Conservation (phyloP, 257 asterid genomes). For the Fraxinus excelsior region DNA sequence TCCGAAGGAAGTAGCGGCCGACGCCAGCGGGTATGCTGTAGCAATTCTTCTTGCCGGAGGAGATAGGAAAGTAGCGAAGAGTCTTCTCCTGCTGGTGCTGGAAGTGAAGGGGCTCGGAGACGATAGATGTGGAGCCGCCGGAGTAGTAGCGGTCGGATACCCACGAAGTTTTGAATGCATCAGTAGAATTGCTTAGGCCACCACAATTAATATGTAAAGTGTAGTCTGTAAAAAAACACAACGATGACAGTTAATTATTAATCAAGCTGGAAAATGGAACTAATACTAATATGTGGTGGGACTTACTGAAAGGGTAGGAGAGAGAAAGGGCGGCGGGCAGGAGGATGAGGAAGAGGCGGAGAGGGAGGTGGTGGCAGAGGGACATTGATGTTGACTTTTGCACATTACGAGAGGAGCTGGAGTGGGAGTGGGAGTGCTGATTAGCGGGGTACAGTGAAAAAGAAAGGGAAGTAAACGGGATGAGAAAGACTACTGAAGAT, state of each 20-base stretch:
- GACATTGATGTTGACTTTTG: constrained; percentile 37
- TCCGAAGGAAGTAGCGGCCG: constrained; percentile 63
- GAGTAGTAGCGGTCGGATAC: constrained; percentile 83
- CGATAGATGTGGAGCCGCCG: constrained; percentile 69
- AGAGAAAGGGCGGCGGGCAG: constrained; percentile 25
- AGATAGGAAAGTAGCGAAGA: constrained; percentile 78
- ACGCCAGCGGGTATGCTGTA: constrained; percentile 51
- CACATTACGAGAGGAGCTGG: constrained; percentile 19
- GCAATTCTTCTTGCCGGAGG: constrained; percentile 90
- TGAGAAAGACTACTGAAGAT: constrained; percentile 19
- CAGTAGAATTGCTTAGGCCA: constrained; percentile 64
- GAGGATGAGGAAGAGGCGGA: constrained; percentile 24
- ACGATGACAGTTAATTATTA: constrained; percentile 4
- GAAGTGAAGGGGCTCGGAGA: constrained; percentile 88
- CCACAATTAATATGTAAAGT: constrained; percentile 83
- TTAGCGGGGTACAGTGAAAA: constrained; percentile 19
- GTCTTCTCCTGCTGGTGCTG: constrained; percentile 79
- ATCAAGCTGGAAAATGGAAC: neutral
- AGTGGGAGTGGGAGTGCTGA: neutral
- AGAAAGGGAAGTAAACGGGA: constrained; percentile 30
- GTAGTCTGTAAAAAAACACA: constrained; percentile 44
- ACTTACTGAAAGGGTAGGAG: constrained; percentile 47
- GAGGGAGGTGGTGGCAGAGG: constrained; percentile 22
- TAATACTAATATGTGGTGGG: neutral
- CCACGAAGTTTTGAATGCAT: constrained; percentile 69